A percentile compares a stretch with the other conserved stretches of the same genome.
phyloP scores from a whole-genome alignment of 345 rosid genomes.

The Populus davidiana region DNA sequence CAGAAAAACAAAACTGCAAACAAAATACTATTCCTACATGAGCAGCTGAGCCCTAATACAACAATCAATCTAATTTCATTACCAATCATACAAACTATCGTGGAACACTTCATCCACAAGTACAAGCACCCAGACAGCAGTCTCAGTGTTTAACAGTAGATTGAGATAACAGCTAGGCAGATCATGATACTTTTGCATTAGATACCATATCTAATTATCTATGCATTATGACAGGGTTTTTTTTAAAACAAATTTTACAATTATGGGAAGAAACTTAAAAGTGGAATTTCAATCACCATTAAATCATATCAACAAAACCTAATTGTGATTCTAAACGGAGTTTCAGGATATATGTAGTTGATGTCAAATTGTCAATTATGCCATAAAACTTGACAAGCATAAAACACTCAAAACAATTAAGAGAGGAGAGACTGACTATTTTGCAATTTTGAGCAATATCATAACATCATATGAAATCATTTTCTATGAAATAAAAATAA shows the following conservation, averaged over 20 bases:
- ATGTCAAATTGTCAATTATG: background rate
- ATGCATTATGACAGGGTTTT: background rate
- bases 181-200: background rate
- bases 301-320: background rate
- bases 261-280: background rate
- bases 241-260: background rate
- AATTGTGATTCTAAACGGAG: background rate
- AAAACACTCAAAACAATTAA: background rate
- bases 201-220: background rate
- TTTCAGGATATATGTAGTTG: background rate
- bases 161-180: background rate
- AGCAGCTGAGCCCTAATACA: constrained; percentile 8
- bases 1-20: constrained; percentile 85
- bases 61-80: background rate
- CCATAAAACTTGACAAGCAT: background rate
- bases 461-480: background rate
- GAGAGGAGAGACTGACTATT: background rate
- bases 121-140: background rate
- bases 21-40: background rate
- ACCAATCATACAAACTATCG: background rate
- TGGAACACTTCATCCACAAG: background rate
- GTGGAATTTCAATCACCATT: background rate
- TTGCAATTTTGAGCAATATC: background rate
- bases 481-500: background rate
- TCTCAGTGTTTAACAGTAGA: background rate